A percentile compares a stretch with the other conserved stretches of the same genome.
Conservation (phyloP, 495 filamentous ascomycete genomes). For the Podospora didyma region DNA sequence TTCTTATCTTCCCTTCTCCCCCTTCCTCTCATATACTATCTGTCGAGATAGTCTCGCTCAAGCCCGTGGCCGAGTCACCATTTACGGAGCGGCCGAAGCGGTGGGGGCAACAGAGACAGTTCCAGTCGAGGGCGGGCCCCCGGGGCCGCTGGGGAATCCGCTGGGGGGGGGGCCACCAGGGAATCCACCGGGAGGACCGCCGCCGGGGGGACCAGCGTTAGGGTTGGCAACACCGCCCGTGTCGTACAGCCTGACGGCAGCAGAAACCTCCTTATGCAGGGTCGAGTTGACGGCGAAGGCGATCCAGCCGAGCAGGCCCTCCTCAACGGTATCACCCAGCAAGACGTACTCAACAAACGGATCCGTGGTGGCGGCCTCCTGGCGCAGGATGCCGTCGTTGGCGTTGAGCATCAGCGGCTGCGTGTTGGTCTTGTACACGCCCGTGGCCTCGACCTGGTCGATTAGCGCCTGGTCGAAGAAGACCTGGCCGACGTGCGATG, state of each 20-base stretch:
- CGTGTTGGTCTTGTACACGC: conserved; percentile 54
- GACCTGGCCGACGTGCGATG: conserved; percentile 58
- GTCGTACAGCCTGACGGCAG: conserved; percentile 11
- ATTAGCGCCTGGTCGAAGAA: conserved; percentile 61
- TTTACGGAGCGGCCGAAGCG: background rate
- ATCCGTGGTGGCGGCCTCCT: conserved; percentile 43
- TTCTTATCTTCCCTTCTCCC: too few relatives aligned
- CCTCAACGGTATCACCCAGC: conserved; percentile 49
- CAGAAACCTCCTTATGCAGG: conserved; percentile 1
- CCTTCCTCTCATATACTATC: too few relatives aligned
- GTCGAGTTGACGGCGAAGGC: conserved; percentile 48
- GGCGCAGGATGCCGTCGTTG: conserved; percentile 40
- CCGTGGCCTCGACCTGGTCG: conserved; percentile 48
- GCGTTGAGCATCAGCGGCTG: conserved; percentile 48
- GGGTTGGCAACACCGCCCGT: conserved; percentile 24
- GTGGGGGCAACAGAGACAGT: too few relatives aligned
- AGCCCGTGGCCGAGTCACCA: too few relatives aligned
- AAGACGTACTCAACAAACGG: conserved; percentile 52
- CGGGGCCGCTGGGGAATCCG: background rate
- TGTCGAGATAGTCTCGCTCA: too few relatives aligned
- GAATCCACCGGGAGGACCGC: conserved; percentile 7
- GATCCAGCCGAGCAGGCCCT: conserved; percentile 56
- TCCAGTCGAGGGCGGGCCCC: too few relatives aligned
- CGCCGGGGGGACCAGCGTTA: conserved; percentile 3
- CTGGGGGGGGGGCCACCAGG: background rate